Evolutionary conservation across 2,329 filamentous ascomycete genomes (phyloP).

Genomic region (Fusarium stilboides): DNA sequence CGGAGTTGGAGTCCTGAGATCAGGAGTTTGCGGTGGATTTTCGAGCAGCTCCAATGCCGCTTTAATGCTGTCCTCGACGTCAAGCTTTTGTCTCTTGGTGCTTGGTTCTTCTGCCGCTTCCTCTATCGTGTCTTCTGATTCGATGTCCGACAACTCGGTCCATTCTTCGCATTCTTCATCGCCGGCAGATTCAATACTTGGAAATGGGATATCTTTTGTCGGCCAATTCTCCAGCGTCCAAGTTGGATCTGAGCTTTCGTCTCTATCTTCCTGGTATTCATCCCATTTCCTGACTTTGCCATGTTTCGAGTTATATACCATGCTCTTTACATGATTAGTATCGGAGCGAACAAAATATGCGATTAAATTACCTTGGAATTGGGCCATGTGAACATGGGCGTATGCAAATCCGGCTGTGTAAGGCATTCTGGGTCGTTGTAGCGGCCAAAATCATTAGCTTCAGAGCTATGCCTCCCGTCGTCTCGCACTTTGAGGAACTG

Average conservation of each 20-base stretch:
- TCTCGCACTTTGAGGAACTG: background rate
- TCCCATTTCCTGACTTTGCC: background rate
- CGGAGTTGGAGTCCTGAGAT: background rate
- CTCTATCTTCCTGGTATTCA: background rate
- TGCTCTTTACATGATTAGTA: background rate
- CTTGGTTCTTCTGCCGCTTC: background rate
- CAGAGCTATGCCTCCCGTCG: background rate
- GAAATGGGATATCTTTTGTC: slow-evolving; percentile 17
- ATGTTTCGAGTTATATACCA: too few species aligned
- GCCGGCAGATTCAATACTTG: slow-evolving; percentile 10
- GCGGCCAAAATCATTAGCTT: background rate
- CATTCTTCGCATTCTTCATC: background rate
- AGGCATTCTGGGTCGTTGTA: background rate
- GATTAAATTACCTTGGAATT: slow-evolving; percentile 2
- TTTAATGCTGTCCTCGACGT: background rate
- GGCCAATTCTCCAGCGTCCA: slow-evolving; percentile 20
- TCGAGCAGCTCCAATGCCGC: background rate
- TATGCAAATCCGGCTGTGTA: background rate
- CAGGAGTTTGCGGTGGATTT: background rate
- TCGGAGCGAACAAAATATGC: background rate
- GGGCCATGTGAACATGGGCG: background rate
- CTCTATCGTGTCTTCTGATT: background rate
- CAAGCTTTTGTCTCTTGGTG: background rate
- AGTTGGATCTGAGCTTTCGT: background rate
- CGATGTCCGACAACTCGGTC: background rate